A percentile compares a stretch with the other conserved stretches of the same genome.
Evolutionary conservation across 176 grass and related monocot genomes (phyloP).

Genomic region (Paspalum notatum): DNA sequence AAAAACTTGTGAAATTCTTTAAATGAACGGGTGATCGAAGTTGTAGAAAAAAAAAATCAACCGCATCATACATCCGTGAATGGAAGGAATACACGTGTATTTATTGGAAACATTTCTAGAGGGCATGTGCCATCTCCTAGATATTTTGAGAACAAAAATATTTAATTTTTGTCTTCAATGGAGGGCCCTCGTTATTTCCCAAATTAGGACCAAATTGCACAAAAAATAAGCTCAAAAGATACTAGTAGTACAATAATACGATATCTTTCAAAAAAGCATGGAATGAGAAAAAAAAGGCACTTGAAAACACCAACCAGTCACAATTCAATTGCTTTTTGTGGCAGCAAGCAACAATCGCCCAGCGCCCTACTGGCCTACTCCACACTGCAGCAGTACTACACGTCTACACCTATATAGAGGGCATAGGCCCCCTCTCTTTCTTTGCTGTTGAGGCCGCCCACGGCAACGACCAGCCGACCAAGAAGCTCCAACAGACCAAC

Average conservation of each 20-base stretch:
- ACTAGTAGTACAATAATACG: no score
- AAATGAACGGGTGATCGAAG: no score
- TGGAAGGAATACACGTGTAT: no score
- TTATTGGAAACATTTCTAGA: no score
- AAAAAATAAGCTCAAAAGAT: background rate
- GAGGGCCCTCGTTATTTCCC: no score
- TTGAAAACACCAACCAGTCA: background rate
- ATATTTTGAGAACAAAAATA: background rate
- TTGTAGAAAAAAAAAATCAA: no score
- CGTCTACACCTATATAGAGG: background rate
- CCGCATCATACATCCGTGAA: background rate
- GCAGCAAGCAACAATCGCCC: background rate
- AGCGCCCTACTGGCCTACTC: no score
- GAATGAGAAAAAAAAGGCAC: background rate
- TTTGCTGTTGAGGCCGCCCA: background rate
- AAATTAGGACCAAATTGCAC: background rate
- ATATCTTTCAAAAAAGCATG: background rate
- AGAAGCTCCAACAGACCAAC: background rate
- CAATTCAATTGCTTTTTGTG: slow-evolving; percentile 3
- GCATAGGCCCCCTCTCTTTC: background rate
- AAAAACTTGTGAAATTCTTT: no score
- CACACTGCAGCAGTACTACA: background rate
- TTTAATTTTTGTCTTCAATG: background rate
- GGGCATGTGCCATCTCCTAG: background rate
- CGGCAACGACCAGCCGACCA: slow-evolving; percentile 17